Conservation (phyloP, 2,329 filamentous ascomycete genomes). For the Aspergillus transmontanensis region DNA sequence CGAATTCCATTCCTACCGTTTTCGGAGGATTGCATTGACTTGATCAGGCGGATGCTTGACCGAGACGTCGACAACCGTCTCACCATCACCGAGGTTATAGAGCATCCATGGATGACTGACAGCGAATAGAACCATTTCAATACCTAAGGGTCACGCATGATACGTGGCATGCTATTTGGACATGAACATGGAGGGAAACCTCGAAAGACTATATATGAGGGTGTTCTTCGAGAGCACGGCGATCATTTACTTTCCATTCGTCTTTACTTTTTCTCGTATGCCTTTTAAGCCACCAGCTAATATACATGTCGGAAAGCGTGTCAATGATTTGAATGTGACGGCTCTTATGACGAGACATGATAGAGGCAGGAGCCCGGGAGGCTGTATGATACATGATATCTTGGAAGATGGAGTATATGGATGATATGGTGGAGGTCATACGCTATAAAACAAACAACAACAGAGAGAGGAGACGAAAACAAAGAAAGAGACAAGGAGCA, state of each 20-base stretch:
- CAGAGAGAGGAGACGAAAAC: neutral
- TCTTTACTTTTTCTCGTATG: slow-evolving; percentile 1
- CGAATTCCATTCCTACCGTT: slow-evolving; percentile 71
- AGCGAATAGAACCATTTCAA: slow-evolving; percentile 17
- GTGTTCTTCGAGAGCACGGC: slow-evolving; percentile 3
- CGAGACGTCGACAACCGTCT: slow-evolving; percentile 81
- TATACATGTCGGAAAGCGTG: slow-evolving; percentile 16
- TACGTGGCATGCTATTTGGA: neutral
- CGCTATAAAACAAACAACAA: neutral
- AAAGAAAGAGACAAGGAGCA: neutral
- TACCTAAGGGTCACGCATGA: neutral
- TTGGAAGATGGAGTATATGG: neutral
- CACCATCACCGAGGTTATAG: slow-evolving; percentile 83
- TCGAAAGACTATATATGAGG: slow-evolving; percentile 11
- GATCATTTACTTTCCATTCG: neutral
- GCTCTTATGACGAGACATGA: slow-evolving; percentile 19
- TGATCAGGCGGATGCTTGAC: slow-evolving; percentile 90
- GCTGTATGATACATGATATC: slow-evolving; percentile 7
- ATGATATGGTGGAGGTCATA: neutral
- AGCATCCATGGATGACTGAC: slow-evolving; percentile 74
- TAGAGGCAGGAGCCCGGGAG: slow-evolving; percentile 11
- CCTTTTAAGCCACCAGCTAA: slow-evolving; percentile 3
- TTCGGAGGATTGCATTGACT: slow-evolving; percentile 85
- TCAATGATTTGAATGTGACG: slow-evolving; percentile 9
- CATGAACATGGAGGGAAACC: slow-evolving; percentile 1